Percentiles rank a stretch among this genome's conserved stretches.
These are phyloP conservation scores for rapeseed (Brassica napus) DNA, from an alignment of 345 rosid species.

Conservation along the genomic window Da-Ae NC_063446.1:51779501-51780000, in stretches of 20 bases:
- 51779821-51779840: constrained; percentile 91
- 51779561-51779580: constrained; percentile 92
- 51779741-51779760: constrained; percentile 71
- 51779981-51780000: constrained; percentile 9
- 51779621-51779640: constrained; percentile 2
- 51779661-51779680: constrained; percentile 68
- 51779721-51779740: not conserved
- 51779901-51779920: not conserved
- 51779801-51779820: constrained; percentile 88
- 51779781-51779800: constrained; percentile 74
- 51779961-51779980: not conserved
- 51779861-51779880: constrained; percentile 90
- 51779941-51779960: not conserved
- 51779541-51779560: constrained; percentile 96
- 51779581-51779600: constrained; percentile 51
- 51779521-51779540: constrained; percentile 95
- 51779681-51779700: constrained; percentile 20
- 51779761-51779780: constrained; percentile 85
- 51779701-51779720: constrained; percentile 7
- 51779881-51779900: constrained; percentile 83
- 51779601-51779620: not conserved
- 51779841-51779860: constrained; percentile 94
- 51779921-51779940: constrained; percentile 7
- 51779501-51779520: constrained; percentile 75
- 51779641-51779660: constrained; percentile 93